These are phyloP conservation scores for Puccinia triticina DNA, from an alignment of 1,284 basidiomycete genomes.

Conservation along the genomic window DNA sequence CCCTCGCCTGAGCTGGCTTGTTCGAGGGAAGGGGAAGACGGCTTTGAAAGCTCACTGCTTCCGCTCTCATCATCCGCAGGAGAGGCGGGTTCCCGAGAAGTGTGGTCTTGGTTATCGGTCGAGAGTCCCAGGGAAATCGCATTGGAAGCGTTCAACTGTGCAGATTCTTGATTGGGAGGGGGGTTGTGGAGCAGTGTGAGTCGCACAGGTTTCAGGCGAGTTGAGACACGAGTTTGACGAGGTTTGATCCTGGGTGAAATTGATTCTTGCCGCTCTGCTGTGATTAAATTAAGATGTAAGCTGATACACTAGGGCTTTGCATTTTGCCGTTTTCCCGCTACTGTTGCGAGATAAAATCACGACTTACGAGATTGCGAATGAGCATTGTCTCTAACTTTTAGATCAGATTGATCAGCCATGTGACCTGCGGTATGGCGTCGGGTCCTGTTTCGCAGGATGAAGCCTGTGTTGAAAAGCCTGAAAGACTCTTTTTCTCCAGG, in stretches of 20 bases:
- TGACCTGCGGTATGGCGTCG: constrained; percentile 27
- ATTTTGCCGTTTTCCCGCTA: neutral
- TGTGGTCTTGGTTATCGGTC: neutral
- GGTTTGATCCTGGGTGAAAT: constrained; percentile 17
- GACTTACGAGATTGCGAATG: constrained; percentile 29
- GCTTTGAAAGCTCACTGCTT: constrained; percentile 49
- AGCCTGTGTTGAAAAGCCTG: constrained; percentile 51
- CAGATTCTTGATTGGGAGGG: neutral
- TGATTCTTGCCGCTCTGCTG: constrained; percentile 15
- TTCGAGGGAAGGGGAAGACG: constrained; percentile 25
- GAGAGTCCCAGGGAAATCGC: neutral
- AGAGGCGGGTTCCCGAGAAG: neutral
- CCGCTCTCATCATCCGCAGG: constrained; percentile 9
- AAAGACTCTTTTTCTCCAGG: constrained; percentile 50
- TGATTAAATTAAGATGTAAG: neutral
- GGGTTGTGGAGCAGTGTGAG: constrained; percentile 31
- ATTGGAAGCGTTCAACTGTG: neutral
- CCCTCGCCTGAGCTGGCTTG: neutral
- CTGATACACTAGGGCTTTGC: neutral
- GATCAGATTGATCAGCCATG: constrained; percentile 25
- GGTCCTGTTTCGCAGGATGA: constrained; percentile 45
- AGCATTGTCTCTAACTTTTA: neutral
- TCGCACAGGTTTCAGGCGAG: constrained; percentile 27
- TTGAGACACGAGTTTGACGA: constrained; percentile 18
- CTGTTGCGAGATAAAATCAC: neutral